Base-by-base conservation (phyloP, 1,284 basidiomycete species). In the Papiliotrema laurentii region DNA sequence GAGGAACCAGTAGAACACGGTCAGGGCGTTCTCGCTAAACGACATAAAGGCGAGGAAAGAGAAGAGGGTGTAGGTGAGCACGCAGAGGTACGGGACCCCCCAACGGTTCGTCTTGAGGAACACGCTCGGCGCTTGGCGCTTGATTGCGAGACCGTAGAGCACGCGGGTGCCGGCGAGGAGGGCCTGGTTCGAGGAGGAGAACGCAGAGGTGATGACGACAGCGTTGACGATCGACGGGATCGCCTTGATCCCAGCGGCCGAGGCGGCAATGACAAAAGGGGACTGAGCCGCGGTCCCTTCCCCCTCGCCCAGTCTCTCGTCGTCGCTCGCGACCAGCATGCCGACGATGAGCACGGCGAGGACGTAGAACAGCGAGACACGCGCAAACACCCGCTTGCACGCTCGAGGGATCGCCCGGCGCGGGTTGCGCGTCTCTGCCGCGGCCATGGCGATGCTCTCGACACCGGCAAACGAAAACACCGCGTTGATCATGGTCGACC, bases 171-270 rank as follows among this genome's bases (percentile, higher is more conserved):
- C 83, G 2, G 84, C 85, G 72, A 89, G 94, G 45, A 93, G 69
- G 62, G 91, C 85, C 56, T 85, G 86, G 33, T 83, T 86, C 2
- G 86, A 87, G 5, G 90, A 88, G 5, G 87, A 90, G 81, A 86
- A 87, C 1, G 90, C 90, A 1, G 87, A 87, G 24, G 84, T 86
- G 48, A 93, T 73, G 14, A 94, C 78, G 58, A 81, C 83, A 5
- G 89, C 89, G 69, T 94, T 94, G 74, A 92, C 89, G 58, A 91
- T 80, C 40, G 24, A 21, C 2, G 54, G 45, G 25, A 47, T 79
- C 2, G 75, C 78, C 55, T 80, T 81, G 69, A 89, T 88, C 16
- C 85, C 82, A 0, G 86, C 83, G 28, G 75, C 78, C 52, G 80
- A 61, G 18, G 68, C 66, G 9, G 85, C 86, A 58, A 89, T 85